These are phyloP conservation scores for Rhodotorula paludigena DNA, from an alignment of 768 basidiomycete species.

Conservation along the genomic window DNA sequence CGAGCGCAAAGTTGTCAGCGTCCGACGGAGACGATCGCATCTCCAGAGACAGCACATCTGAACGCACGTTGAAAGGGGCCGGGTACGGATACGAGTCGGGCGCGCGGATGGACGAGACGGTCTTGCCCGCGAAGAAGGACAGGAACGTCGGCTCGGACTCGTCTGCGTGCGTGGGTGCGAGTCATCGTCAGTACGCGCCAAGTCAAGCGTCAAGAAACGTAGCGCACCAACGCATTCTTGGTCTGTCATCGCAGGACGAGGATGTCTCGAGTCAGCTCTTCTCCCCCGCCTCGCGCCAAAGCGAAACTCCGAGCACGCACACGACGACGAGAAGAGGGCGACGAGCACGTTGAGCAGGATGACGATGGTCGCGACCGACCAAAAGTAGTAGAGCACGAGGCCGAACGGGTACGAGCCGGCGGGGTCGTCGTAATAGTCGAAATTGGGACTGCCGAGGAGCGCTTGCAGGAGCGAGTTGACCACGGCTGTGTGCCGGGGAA, in stretches of 20 bases:
- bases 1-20: neutral
- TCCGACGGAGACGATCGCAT: no score
- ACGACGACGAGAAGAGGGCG: constrained; percentile 48
- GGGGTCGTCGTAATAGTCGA: constrained; percentile 33
- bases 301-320: neutral
- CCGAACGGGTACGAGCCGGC: constrained; percentile 33
- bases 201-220: no score
- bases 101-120: constrained; percentile 41
- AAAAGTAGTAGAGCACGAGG: constrained; percentile 41
- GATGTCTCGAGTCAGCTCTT: no score
- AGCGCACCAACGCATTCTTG: constrained; percentile 36
- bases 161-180: constrained; percentile 37
- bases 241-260: neutral
- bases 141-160: constrained; percentile 46
- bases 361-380: constrained; percentile 50
- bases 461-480: constrained; percentile 49
- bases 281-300: neutral
- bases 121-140: constrained; percentile 50
- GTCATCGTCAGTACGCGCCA: constrained; percentile 43
- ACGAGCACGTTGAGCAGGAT: constrained; percentile 53
- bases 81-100: constrained; percentile 46
- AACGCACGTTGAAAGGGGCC: constrained; percentile 42
- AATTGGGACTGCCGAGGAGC: constrained; percentile 46
- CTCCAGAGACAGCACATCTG: no score
- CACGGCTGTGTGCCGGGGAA: no score